Conservation (phyloP, 208 protist species). For the Acanthamoeba royreba region DNA sequence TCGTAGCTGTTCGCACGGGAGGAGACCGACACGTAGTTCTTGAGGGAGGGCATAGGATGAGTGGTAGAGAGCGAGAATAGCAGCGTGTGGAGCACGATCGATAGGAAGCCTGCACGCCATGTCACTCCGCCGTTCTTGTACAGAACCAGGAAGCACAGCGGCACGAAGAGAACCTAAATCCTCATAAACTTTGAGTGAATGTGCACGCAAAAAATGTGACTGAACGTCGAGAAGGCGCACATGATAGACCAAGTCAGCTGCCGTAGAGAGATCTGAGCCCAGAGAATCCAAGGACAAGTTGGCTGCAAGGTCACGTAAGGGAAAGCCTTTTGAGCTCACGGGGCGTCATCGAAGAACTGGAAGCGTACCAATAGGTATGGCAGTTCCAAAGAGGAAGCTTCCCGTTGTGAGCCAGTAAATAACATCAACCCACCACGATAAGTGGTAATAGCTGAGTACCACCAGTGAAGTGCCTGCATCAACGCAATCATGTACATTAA, state of each 20-base stretch:
- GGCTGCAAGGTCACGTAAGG: background rate
- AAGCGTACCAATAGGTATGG: background rate
- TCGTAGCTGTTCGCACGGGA: background rate
- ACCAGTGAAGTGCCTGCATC: background rate
- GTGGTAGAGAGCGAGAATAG: background rate
- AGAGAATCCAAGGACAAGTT: background rate
- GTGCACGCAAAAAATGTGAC: background rate
- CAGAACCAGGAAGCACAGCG: background rate
- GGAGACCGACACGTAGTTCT: background rate
- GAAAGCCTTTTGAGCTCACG: background rate
- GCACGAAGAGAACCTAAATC: background rate
- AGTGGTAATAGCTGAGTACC: background rate
- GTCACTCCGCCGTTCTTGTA: background rate
- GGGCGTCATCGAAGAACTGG: background rate
- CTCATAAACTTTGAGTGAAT: background rate
- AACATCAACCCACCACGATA: background rate
- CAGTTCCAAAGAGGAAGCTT: background rate
- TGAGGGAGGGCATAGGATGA: background rate
- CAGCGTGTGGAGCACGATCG: background rate
- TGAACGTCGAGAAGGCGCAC: background rate
- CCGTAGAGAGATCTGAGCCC: background rate
- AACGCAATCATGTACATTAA: background rate
- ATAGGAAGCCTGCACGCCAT: background rate
- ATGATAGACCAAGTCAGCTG: background rate
- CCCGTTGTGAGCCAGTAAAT: background rate